These are phyloP conservation scores for Xylaria digitata DNA, from an alignment of 2,329 filamentous ascomycete species.

Conservation along the genomic window DNA sequence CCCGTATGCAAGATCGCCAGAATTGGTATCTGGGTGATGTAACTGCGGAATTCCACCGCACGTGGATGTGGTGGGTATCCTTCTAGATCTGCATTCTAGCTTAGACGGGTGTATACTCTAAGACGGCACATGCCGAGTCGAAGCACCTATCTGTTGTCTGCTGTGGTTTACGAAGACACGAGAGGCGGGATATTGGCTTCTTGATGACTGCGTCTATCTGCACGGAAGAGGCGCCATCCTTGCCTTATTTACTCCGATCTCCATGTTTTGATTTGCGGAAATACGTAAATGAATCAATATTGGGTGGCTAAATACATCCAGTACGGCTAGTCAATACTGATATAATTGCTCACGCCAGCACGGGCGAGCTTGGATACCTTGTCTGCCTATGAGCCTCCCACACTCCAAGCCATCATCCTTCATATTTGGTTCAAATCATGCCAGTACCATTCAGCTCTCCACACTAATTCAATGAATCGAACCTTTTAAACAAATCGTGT, in stretches of 20 bases:
- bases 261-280: conserved; percentile 8
- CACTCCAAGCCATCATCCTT: not conserved
- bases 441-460: conserved; percentile 13
- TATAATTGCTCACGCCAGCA: conserved; percentile 12
- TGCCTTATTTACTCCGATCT: not conserved
- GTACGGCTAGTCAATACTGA: not conserved
- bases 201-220: conserved; percentile 1
- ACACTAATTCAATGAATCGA: not conserved
- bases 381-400: not conserved
- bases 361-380: conserved; percentile 2
- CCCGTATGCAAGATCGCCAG: conserved; percentile 2
- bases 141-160: conserved; percentile 10
- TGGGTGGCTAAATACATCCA: not conserved
- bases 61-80: conserved; percentile 12
- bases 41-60: conserved; percentile 28
- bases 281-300: conserved; percentile 20
- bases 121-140: conserved; percentile 8
- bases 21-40: conserved; percentile 2
- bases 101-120: not conserved
- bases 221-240: conserved; percentile 11
- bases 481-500: not conserved
- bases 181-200: conserved; percentile 4
- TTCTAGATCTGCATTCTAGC: conserved; percentile 16
- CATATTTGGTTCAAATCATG: not conserved
- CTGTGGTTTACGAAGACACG: not conserved